These are phyloP conservation scores for Cucurbita moschata DNA, from an alignment of 306 rosid species.

Conservation along the genomic window DNA sequence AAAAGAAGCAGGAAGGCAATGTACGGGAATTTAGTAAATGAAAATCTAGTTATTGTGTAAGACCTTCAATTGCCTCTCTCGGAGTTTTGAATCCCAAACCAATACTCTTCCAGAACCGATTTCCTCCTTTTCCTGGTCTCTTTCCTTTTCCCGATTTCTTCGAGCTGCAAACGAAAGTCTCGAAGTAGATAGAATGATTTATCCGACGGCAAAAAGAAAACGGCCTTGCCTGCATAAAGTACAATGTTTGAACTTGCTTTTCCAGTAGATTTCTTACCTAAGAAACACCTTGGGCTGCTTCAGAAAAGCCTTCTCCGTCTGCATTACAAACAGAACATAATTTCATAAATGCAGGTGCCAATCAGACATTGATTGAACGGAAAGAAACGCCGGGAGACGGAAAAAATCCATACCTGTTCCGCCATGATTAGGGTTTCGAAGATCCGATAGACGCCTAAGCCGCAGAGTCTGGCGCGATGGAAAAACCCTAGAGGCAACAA, in stretches of 20 bases:
- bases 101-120: slow-evolving; percentile 41
- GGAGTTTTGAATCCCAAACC: slow-evolving; percentile 61
- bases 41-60: background rate
- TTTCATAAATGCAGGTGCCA: background rate
- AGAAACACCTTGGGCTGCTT: slow-evolving; percentile 70
- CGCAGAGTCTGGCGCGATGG: background rate
- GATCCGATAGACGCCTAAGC: background rate
- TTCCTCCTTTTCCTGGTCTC: slow-evolving; percentile 59
- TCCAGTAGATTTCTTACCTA: slow-evolving; percentile 11
- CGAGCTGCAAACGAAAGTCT: slow-evolving; percentile 17
- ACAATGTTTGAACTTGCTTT: background rate
- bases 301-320: slow-evolving; percentile 70
- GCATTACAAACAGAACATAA: background rate
- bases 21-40: background rate
- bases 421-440: slow-evolving; percentile 26
- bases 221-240: background rate
- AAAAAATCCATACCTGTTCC: slow-evolving; percentile 36
- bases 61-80: slow-evolving; percentile 46
- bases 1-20: background rate
- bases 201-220: background rate
- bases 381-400: background rate
- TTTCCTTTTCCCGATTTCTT: slow-evolving; percentile 49
- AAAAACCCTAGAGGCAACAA: slow-evolving; percentile 15
- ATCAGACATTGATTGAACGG: background rate
- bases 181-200: background rate